Evolutionary conservation across 2,329 filamentous ascomycete species (phyloP), one percentile per base, ranked within the genome.

Genomic region (Stagonosporopsis vannaccii): DNA sequence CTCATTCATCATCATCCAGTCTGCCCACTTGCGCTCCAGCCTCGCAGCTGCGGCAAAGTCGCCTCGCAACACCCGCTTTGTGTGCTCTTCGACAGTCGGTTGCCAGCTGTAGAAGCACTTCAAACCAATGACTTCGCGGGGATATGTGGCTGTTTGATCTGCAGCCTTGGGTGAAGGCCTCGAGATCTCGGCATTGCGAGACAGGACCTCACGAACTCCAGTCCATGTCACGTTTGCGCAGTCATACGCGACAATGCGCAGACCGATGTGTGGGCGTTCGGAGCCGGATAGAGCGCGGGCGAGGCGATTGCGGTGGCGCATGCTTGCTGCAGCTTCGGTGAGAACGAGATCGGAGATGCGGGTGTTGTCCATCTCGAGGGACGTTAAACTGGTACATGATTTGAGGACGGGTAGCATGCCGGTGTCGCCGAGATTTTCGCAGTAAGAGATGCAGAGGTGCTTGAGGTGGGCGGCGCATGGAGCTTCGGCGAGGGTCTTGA

Each of bases 21-120:
- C 90, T 0, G 90, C 89, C 94, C 94, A 98, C 74, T 94, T 96
- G 61, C 88, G 84, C 80, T 97, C 93, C 19, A 98, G 81, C n/a
- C 91, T 82, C 33, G 82, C 83, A 0, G 95, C 95, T 1, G 90
- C 84, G 0, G 82, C 80, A 56, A 92, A 84, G 59, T 97, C 90
- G 6, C 91, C 91, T 4, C 85, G 82, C 47, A 96, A 75, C 0
- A 97, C 91, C 4, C 93, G 86, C 78, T 93, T 94, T 49, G 88
- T 92, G 76, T 98, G 94, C 74, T 97, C 92, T 64, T 97, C 90
- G 4, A 97, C 92, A 0, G 92, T 97, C 78, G 91, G 91, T 77
- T 98, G 94, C 86, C 91, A 97, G 37, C 90, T 92, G 74, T 96
- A 96, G 79, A 94, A 98, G 76, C 92, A 96, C 76, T 97, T 97